Evolutionary conservation across 2,329 filamentous ascomycete genomes (phyloP).

Genomic region (Teratosphaeria zuluensis): DNA sequence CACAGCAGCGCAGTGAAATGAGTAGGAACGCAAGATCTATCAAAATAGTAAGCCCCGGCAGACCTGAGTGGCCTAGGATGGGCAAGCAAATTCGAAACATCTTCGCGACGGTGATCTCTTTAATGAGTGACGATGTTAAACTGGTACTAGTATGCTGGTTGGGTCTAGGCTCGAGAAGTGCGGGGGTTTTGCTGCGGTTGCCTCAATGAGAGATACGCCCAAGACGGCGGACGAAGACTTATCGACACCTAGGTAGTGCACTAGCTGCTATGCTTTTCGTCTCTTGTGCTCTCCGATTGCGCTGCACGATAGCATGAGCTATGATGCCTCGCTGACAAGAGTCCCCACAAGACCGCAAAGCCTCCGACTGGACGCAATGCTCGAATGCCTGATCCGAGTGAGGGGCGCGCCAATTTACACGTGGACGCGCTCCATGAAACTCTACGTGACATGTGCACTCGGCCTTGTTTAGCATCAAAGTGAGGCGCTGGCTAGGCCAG

Average conservation of each 20-base stretch:
- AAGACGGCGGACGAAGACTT: background rate
- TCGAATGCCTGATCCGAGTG: background rate
- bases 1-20: too few relatives aligned
- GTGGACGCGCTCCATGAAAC: background rate
- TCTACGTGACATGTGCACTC: background rate
- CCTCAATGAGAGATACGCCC: background rate
- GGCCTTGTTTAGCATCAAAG: background rate
- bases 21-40: background rate
- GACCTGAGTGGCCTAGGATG: constrained; percentile 12
- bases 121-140: background rate
- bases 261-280: background rate
- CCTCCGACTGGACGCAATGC: background rate
- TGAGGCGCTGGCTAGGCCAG: background rate
- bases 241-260: background rate
- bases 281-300: too few relatives aligned
- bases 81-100: constrained; percentile 14
- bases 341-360: background rate
- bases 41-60: constrained; percentile 11
- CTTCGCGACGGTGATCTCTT: background rate
- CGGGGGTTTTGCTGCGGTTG: background rate
- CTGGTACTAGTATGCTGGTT: background rate
- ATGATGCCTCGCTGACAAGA: background rate
- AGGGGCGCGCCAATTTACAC: background rate
- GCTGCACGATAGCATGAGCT: too few relatives aligned
- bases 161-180: background rate